Base-by-base conservation (phyloP, 371 early-diverging fungal species). In the Mucor mucedo region DNA sequence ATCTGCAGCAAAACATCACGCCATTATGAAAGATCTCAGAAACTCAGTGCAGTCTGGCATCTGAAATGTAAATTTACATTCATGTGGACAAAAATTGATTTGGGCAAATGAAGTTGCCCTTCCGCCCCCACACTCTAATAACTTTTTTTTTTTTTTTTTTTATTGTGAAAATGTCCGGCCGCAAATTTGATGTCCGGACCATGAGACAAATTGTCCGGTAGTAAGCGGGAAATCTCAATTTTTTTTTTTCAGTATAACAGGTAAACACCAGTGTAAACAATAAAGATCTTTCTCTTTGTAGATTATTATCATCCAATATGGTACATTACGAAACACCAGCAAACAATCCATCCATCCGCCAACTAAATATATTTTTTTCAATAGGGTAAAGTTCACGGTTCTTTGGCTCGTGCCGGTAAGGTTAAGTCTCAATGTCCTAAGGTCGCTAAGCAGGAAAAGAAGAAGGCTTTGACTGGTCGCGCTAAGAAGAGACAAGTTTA, bases 341-440 rank as follows among this genome's bases (percentile, higher is more conserved):
- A 44, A 62, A 49, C 53, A 59, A 65, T 60, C 62, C 62, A 70
- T 63, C 62, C 29, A 58, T 56, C 50, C 40, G 33, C 54, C 28
- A 29, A 47, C 45, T 47, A 48, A 49, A 28, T 28, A 57, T 11
- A 41, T 4, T 13, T 50, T 39, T 40, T 49, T 13, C 30, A 50
- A 60, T 71, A 93, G 98, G 98, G 96, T 89, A 98, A 98, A 93
- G 96, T 96, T 76, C 99, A 98, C 95, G 99, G 99, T 88, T 97
- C 98, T 77, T 91, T 98, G 81, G 96, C 98, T 86, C 97, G 97
- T 94, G 99, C 99, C 87, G 99, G 99, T 91, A 99, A 99, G 89
- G 99, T 99, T 80, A 97, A 98, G 95, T 94, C 93, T 74, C 98
- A 98, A 82, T 96, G 96, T 78, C 99, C 99, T 78, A 98, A 98